Percentiles rank a stretch among this genome's conserved stretches.
Conservation (phyloP, 768 basidiomycete genomes). For the Phanerodontia chrysosporium region DNA sequence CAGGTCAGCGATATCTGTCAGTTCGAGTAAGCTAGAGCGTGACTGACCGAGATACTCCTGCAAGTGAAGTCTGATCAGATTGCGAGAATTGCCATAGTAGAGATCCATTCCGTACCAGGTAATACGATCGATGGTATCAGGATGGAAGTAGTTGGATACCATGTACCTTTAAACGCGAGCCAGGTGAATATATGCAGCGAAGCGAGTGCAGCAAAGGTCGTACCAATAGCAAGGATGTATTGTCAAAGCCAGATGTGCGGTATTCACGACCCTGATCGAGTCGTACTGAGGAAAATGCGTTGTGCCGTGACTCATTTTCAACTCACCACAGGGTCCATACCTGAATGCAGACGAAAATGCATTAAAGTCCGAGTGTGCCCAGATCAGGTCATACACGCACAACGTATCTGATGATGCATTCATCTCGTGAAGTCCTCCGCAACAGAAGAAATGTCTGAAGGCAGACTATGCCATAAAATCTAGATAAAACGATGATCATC, state of each 20-base stretch:
- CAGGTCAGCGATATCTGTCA: not conserved
- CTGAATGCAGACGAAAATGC: not conserved
- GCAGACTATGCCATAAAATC: not conserved
- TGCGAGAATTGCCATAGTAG: too few species aligned
- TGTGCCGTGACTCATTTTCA: not conserved
- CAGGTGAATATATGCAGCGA: not conserved
- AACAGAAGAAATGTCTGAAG: not conserved
- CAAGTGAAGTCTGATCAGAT: too few species aligned
- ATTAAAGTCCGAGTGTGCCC: not conserved
- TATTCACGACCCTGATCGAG: not conserved
- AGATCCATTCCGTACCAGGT: not conserved
- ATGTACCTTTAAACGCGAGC: not conserved
- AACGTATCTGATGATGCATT: not conserved
- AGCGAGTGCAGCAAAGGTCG: too few species aligned
- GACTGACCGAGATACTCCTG: not conserved
- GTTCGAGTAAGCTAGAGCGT: not conserved
- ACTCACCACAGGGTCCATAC: not conserved
- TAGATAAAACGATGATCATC: not conserved
- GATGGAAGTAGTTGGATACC: not conserved
- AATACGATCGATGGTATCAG: not conserved
- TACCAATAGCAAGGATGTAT: not conserved
- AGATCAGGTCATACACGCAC: not conserved
- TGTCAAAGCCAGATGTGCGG: not conserved
- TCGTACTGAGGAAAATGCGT: not conserved
- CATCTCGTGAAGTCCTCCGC: not conserved